These are phyloP conservation scores for Boechera divaricarpa DNA, from an alignment of 345 rosid species.

Conservation along the genomic window DNA sequence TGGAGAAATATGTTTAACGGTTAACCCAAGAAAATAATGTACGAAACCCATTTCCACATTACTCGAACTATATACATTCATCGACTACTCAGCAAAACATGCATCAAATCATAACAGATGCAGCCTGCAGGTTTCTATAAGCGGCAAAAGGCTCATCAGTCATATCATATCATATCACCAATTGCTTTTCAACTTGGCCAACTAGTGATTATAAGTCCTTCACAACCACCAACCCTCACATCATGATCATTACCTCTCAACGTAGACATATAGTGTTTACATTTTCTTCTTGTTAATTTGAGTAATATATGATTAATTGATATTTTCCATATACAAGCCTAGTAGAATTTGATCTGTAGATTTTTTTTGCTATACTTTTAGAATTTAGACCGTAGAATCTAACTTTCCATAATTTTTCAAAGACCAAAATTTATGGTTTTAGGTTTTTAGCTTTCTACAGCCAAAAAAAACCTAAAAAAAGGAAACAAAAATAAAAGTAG, in stretches of 20 bases:
- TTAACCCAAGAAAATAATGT: no score
- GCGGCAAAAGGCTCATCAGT: constrained; percentile 26
- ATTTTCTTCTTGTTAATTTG: neutral
- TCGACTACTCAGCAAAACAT: constrained; percentile 4
- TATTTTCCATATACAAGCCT: neutral
- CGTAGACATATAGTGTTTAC: constrained; percentile 10
- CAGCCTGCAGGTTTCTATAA: constrained; percentile 19
- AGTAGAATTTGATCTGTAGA: neutral
- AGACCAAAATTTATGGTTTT: no score
- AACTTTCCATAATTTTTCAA: no score
- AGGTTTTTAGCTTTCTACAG: no score
- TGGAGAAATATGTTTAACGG: no score
- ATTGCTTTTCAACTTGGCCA: constrained; percentile 35
- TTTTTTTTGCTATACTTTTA: no score
- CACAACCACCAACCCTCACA: constrained; percentile 20
- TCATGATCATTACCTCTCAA: constrained; percentile 12
- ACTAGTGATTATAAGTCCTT: constrained; percentile 8
- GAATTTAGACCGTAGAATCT: no score
- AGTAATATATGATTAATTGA: neutral
- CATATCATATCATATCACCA: constrained; percentile 18
- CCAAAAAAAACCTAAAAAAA: no score
- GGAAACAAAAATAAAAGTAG: no score
- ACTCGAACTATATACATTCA: constrained; percentile 17
- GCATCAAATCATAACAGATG: constrained; percentile 3
- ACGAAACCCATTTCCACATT: neutral